These are phyloP conservation scores for Apiotrichum akiyoshidainum DNA, from an alignment of 1,284 basidiomycete genomes.

Conservation along the genomic window DNA sequence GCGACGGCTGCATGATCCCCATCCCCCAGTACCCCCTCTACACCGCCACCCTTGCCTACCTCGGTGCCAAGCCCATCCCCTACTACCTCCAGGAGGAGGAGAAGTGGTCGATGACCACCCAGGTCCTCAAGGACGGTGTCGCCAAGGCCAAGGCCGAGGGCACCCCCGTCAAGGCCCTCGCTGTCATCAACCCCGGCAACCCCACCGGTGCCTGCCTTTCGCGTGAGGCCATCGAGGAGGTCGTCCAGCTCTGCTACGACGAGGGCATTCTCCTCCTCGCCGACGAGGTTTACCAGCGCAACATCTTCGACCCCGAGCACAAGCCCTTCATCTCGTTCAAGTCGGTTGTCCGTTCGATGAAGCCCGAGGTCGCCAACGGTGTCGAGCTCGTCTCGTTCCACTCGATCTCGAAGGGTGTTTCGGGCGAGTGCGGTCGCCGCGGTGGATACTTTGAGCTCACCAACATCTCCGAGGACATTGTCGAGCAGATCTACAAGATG, in stretches of 20 bases:
- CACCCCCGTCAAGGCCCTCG: conserved; percentile 70
- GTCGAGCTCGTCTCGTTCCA: conserved; percentile 88
- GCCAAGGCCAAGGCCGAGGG: conserved; percentile 65
- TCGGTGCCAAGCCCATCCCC: conserved; percentile 73
- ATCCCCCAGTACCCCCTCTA: conserved; percentile 98
- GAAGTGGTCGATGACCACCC: conserved; percentile 80
- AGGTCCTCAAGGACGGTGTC: conserved; percentile 67
- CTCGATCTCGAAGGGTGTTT: conserved; percentile 90
- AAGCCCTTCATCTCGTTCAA: conserved; percentile 90
- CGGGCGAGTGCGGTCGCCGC: conserved; percentile 86
- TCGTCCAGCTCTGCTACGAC: conserved; percentile 77
- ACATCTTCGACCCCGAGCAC: conserved; percentile 66
- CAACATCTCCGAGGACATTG: conserved; percentile 71
- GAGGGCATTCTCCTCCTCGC: conserved; percentile 83
- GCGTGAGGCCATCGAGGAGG: conserved; percentile 64
- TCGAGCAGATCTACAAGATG: conserved; percentile 91
- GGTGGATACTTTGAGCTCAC: conserved; percentile 90
- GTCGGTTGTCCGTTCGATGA: conserved; percentile 66
- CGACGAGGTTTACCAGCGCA: conserved; percentile 92
- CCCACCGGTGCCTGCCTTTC: conserved; percentile 83
- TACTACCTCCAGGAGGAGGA: conserved; percentile 83
- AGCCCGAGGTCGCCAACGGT: conserved; percentile 51
- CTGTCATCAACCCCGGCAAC: conserved; percentile 95
- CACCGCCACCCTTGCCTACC: conserved; percentile 87
- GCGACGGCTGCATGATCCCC: conserved; percentile 64